A percentile compares a stretch with the other conserved stretches of the same genome.
Evolutionary conservation across 73 alveolate genomes (phyloP).

Genomic region (Blepharisma japonicum): DNA sequence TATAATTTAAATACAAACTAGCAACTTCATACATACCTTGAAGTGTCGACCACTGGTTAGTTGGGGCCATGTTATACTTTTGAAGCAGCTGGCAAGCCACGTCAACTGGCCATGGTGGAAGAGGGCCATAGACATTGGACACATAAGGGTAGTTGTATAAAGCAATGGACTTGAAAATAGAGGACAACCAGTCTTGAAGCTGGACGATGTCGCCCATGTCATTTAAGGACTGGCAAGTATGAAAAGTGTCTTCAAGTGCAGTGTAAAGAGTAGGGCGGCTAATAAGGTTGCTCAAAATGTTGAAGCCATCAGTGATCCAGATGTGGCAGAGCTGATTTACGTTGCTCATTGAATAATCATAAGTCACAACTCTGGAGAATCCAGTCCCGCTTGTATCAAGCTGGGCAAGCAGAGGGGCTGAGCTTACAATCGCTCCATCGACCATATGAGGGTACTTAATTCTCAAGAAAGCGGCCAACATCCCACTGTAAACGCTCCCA

Average conservation of each 20-base stretch:
- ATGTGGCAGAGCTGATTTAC: too few species aligned
- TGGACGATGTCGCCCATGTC: background rate
- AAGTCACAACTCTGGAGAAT: background rate
- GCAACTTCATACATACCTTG: background rate
- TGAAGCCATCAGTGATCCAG: slow-evolving; percentile 1
- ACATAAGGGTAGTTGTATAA: background rate
- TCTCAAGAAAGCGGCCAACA: slow-evolving; percentile 41
- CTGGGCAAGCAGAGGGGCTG: slow-evolving; percentile 37
- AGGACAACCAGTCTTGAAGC: background rate
- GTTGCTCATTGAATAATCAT: too few species aligned
- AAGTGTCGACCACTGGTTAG: background rate
- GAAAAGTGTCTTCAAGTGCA: background rate
- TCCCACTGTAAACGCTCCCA: slow-evolving; percentile 60
- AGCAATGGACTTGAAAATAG: background rate
- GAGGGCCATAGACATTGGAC: background rate
- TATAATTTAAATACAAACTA: background rate
- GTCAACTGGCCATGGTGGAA: background rate
- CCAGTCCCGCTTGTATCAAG: background rate
- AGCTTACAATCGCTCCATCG: slow-evolving; percentile 34
- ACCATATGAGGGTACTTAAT: slow-evolving; percentile 35
- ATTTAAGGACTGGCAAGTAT: background rate
- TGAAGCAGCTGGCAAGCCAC: background rate
- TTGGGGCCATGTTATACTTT: background rate
- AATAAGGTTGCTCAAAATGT: background rate
- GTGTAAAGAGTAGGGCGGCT: background rate